Evolutionary conservation across 495 filamentous ascomycete species (phyloP), one percentile per base, ranked within the genome.

Genomic region (Penicillium odoratum): DNA sequence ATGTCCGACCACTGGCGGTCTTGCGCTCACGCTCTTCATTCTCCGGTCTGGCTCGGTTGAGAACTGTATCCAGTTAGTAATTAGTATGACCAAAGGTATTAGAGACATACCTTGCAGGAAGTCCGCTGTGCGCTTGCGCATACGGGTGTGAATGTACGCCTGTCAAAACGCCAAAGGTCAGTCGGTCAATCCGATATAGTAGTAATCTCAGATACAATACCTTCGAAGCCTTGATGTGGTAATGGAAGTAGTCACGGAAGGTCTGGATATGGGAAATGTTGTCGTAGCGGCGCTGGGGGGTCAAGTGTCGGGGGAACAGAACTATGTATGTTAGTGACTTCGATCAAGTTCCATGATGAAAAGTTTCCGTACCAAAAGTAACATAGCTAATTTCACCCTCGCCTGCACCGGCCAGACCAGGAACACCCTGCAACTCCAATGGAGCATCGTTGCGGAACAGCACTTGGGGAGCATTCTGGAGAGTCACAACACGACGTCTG

Each of bases 191-290:
- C 10, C 13, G 7, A 21, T 21, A 21, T 21, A 6, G 11, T 42
- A 26, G 1, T 11, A 36, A 46, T n/a, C 51, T 8, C 16, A 33
- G 34, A 46, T 4, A 26, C 13, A 53, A 21, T 77, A 89, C 87
- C 80, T 97, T 98, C 47, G 93, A 96, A 29, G 94, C 94, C 76
- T 99, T 99, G 79, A 99, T 99, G 75, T 99, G 94, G 72, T 99
- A 99, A 72, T 99, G 94, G 82, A 99, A 99, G 73, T 99, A 98
- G 66, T 98, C 95, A 57, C 94, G 90, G 89, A 99, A 99, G 16
- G 93, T 99, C 76, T 99, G 95, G 63, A 99, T 97, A 67, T 99
- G 94, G 38, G 92, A 96, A 64, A 99, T 98, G 70, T 91, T 93
- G 57, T 97, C 93, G 47, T 90, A 88, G 74, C 94, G 86, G 66